Conservation (phyloP, 257 asterid species). For the Coffea eugenioides region DNA sequence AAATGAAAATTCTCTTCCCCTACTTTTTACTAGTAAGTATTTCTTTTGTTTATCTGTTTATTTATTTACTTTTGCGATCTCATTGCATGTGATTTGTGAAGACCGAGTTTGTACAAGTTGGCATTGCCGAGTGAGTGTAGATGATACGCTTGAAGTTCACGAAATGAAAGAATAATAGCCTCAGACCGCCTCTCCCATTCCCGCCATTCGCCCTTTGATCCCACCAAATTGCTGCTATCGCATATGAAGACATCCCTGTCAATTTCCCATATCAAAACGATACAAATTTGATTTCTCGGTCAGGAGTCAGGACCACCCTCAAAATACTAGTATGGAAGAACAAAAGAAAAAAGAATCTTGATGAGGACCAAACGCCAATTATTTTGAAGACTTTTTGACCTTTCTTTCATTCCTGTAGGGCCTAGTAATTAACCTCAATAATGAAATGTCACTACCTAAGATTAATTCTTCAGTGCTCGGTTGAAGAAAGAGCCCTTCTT, state of each 20-base stretch:
- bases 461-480: neutral
- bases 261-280: neutral
- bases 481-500: too few species aligned
- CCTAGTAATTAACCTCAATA: neutral
- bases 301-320: conserved; percentile 11
- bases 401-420: neutral
- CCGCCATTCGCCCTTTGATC: neutral
- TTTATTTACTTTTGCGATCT: too few species aligned
- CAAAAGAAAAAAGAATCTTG: neutral
- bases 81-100: neutral
- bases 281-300: neutral
- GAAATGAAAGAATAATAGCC: neutral
- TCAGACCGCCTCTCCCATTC: neutral
- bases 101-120: neutral
- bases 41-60: neutral
- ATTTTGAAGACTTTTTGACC: neutral
- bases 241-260: neutral
- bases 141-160: neutral
- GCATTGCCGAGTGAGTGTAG: too few species aligned
- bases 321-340: neutral
- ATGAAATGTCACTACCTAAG: neutral
- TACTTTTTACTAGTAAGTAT: too few species aligned
- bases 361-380: neutral
- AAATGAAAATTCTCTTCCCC: neutral
- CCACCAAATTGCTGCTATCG: neutral